A percentile compares a stretch with the other conserved stretches of the same genome.
phyloP scores from a whole-genome alignment of 23 red algal species.

The Cyanidiococcus yangmingshanensis region DNA sequence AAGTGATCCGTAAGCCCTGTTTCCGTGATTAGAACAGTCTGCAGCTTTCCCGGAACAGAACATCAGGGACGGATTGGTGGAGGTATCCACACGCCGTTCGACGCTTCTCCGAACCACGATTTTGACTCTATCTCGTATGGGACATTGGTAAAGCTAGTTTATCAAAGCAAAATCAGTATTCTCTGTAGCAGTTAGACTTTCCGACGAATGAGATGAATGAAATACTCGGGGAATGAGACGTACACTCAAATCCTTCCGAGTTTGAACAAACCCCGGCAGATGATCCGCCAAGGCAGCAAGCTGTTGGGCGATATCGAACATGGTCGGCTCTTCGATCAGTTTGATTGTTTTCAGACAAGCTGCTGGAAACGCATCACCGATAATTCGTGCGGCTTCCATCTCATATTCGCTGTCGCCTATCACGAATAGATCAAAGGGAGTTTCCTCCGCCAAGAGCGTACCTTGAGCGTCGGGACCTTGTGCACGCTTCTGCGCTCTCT shows the following conservation, averaged over 20 bases:
- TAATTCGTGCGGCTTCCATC: neutral
- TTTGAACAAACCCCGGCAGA: neutral
- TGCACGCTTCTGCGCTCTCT: neutral
- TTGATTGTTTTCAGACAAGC: conserved; percentile 14
- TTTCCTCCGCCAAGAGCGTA: neutral
- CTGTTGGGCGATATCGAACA: neutral
- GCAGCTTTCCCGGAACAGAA: too few species aligned
- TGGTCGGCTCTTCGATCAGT: conserved; percentile 9
- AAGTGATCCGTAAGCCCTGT: too few species aligned
- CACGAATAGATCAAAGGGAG: conserved; percentile 12
- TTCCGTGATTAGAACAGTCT: too few species aligned
- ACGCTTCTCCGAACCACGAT: too few species aligned
- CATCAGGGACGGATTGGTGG: too few species aligned
- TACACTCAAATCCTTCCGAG: neutral
- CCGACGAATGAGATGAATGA: too few species aligned
- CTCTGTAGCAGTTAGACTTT: too few species aligned
- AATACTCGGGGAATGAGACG: too few species aligned
- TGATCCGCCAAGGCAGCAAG: neutral
- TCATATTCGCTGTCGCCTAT: conserved; percentile 8
- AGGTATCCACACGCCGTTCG: too few species aligned
- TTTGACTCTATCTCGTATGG: too few species aligned
- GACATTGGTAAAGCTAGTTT: too few species aligned
- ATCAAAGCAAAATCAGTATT: too few species aligned
- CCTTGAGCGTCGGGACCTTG: neutral
- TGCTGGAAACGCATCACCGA: neutral